A percentile compares a stretch with the other conserved stretches of the same genome.
These are phyloP conservation scores for Fusarium nisikadoi DNA, from an alignment of 2,329 filamentous ascomycete species.

Conservation along the genomic window DNA sequence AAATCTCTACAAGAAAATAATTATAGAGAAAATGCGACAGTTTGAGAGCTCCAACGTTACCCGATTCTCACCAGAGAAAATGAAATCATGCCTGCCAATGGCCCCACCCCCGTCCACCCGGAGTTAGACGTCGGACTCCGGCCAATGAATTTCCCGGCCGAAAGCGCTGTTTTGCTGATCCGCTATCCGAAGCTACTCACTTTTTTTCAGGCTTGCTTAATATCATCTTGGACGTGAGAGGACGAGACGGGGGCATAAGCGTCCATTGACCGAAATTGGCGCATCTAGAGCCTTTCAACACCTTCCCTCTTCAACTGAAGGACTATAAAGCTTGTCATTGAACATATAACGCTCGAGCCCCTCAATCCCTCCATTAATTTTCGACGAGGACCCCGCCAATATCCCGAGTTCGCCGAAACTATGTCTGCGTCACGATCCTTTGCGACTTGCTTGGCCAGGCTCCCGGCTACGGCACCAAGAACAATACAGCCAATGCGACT, in stretches of 20 bases:
- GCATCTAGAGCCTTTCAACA: slow-evolving; percentile 22
- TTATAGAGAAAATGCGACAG: slow-evolving; percentile 33
- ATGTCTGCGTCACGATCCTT: slow-evolving; percentile 51
- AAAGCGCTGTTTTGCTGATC: slow-evolving; percentile 36
- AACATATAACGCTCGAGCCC: slow-evolving; percentile 2
- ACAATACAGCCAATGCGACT: slow-evolving; percentile 42
- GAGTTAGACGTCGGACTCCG: slow-evolving; percentile 44
- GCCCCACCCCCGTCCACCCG: slow-evolving; percentile 36
- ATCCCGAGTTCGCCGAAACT: slow-evolving; percentile 31
- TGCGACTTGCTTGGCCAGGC: slow-evolving; percentile 47
- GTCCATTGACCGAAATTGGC: slow-evolving; percentile 46
- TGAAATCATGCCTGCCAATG: slow-evolving; percentile 46
- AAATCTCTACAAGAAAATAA: slow-evolving; percentile 25
- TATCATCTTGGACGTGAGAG: slow-evolving; percentile 48
- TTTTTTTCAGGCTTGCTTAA: slow-evolving; percentile 45
- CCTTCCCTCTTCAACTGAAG: slow-evolving; percentile 18
- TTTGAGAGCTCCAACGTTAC: slow-evolving; percentile 17
- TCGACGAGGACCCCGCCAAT: slow-evolving; percentile 15
- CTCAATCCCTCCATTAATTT: slow-evolving; percentile 3
- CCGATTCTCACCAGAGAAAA: slow-evolving; percentile 44
- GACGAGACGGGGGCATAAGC: slow-evolving; percentile 42
- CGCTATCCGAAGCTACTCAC: slow-evolving; percentile 44
- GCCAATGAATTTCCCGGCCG: slow-evolving; percentile 51
- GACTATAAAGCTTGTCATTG: slow-evolving; percentile 5
- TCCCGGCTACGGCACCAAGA: slow-evolving; percentile 47